phyloP scores from a whole-genome alignment of 768 basidiomycete genomes.

The Boletus coccyginus region DNA sequence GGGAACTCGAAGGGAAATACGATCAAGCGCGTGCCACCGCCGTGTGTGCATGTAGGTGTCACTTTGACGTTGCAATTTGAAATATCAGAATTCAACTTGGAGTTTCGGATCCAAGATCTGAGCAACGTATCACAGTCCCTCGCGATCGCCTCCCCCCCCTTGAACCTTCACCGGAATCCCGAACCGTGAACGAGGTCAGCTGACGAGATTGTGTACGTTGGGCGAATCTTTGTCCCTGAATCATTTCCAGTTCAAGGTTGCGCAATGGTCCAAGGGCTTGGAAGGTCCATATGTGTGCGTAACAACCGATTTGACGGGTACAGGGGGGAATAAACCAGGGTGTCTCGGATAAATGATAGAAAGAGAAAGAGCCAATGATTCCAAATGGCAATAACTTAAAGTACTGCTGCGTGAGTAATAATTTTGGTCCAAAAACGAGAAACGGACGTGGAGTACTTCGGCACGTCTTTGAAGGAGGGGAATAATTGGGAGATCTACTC shows the following conservation, averaged over 20 bases:
- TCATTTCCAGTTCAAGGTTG: neutral
- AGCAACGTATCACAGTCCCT: neutral
- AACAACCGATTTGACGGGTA: neutral
- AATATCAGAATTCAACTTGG: slow-evolving; percentile 14
- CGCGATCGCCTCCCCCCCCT: neutral
- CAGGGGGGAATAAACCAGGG: neutral
- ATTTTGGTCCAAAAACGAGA: neutral
- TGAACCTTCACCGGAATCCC: neutral
- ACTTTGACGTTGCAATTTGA: slow-evolving; percentile 11
- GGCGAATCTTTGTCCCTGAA: slow-evolving; percentile 11
- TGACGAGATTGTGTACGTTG: neutral
- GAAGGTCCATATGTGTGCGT: too few relatives aligned
- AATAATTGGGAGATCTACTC: too few relatives aligned
- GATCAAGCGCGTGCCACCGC: neutral
- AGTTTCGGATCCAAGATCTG: slow-evolving; percentile 6
- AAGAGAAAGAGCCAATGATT: neutral
- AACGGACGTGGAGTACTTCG: neutral
- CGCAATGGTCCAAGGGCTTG: neutral
- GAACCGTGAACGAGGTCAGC: neutral
- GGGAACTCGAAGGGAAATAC: neutral
- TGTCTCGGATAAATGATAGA: neutral
- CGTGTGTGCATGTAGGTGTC: neutral
- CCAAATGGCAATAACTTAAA: neutral
- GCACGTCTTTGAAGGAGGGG: neutral
- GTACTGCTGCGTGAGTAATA: neutral